These are phyloP conservation scores for Miscanthus lutarioriparius DNA, from an alignment of 176 grass and related monocot genomes.

Conservation along the genomic window DNA sequence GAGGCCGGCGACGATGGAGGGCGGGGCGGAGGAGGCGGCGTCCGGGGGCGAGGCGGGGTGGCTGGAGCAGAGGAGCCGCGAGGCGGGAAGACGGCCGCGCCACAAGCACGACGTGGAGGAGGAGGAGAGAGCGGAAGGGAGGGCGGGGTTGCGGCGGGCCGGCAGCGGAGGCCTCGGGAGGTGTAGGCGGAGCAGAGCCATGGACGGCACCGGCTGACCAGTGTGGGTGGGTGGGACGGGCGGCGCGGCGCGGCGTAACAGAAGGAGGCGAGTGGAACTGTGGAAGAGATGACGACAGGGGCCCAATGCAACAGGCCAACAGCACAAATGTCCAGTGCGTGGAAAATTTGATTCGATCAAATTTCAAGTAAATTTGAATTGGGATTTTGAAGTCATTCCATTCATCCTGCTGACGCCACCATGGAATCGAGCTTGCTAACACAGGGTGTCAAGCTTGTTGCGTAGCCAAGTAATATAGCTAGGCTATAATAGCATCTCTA, in stretches of 20 bases:
- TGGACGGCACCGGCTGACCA: neutral
- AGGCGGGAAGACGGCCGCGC: neutral
- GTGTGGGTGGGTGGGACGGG: neutral
- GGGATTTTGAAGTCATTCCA: too few species aligned
- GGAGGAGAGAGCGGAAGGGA: neutral
- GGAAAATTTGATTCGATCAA: neutral
- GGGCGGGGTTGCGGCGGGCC: neutral
- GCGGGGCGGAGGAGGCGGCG: neutral
- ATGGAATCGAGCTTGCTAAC: too few species aligned
- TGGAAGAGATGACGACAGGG: too few species aligned
- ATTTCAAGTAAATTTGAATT: neutral
- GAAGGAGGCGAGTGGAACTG: too few species aligned
- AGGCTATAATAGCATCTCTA: too few species aligned
- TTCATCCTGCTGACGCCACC: too few species aligned
- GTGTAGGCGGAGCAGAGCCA: slow-evolving; percentile 55
- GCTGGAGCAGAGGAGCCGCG: slow-evolving; percentile 46
- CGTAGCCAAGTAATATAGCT: too few species aligned
- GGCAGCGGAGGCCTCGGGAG: slow-evolving; percentile 38
- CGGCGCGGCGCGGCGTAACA: too few species aligned
- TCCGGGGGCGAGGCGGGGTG: neutral
- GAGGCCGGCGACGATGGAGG: slow-evolving; percentile 76
- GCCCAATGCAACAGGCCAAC: too few species aligned
- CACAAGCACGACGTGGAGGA: slow-evolving; percentile 6
- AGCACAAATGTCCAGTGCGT: too few species aligned
- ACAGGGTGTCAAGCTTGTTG: too few species aligned